phyloP scores from a whole-genome alignment of 1,139 yeast species.

The Suhomyces bolitotheri region DNA sequence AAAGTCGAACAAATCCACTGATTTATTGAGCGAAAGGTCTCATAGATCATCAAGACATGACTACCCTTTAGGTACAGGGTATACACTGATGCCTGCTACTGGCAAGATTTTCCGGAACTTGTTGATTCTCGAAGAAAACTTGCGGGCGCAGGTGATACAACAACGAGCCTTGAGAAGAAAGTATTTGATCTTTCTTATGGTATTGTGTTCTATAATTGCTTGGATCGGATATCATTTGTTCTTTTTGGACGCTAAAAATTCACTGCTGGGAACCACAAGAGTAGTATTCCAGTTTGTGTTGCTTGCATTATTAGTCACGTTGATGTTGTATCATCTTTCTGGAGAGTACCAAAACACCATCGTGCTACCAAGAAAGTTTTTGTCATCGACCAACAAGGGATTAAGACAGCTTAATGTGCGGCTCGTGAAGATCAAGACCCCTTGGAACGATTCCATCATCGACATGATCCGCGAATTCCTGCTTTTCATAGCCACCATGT shows the following conservation, averaged over 20 bases:
- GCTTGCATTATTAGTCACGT: constrained; percentile 66
- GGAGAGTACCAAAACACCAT: constrained; percentile 90
- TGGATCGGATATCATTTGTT: constrained; percentile 45
- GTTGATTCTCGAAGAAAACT: constrained; percentile 78
- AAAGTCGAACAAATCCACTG: constrained; percentile 32
- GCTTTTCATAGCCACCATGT: constrained; percentile 32
- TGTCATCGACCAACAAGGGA: constrained; percentile 83
- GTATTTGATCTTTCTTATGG: constrained; percentile 68
- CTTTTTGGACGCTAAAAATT: constrained; percentile 24
- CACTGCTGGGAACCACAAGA: constrained; percentile 35
- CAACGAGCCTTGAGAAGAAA: constrained; percentile 70
- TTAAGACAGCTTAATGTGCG: constrained; percentile 78
- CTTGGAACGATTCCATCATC: constrained; percentile 52
- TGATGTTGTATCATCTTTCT: constrained; percentile 76
- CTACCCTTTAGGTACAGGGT: constrained; percentile 35
- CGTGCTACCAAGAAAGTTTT: constrained; percentile 74
- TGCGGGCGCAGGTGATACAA: constrained; percentile 76
- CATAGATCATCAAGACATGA: constrained; percentile 20
- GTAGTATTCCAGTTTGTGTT: constrained; percentile 61
- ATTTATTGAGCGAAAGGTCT: constrained; percentile 25
- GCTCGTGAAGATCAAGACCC: constrained; percentile 66
- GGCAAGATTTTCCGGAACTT: constrained; percentile 79
- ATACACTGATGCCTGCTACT: constrained; percentile 53
- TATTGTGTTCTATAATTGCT: constrained; percentile 46
- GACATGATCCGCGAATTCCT: constrained; percentile 46